phyloP scores from a whole-genome alignment of 164 flowering plant species.

The Cinnamomum chago region DNA sequence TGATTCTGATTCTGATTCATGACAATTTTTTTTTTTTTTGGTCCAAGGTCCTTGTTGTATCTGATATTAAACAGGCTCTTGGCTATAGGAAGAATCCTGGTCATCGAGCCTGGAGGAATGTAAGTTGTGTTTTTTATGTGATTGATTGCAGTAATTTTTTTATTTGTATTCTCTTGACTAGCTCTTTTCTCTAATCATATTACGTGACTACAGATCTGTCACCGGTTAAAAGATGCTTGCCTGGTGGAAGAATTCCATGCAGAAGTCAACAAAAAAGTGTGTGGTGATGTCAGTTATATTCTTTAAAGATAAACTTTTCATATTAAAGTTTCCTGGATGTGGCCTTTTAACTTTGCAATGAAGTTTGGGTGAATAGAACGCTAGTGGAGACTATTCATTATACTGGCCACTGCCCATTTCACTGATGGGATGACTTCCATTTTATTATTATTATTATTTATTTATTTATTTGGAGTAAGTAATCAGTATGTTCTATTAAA shows the following conservation, averaged over 20 bases:
- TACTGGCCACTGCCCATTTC: no score
- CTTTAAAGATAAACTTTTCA: neutral
- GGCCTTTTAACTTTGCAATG: neutral
- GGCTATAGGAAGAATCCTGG: slow-evolving; percentile 56
- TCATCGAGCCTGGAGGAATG: slow-evolving; percentile 83
- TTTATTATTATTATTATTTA: no score
- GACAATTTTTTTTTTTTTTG: slow-evolving; percentile 8
- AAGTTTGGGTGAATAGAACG: no score
- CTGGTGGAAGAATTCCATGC: slow-evolving; percentile 69
- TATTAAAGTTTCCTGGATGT: neutral
- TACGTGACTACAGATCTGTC: slow-evolving; percentile 43
- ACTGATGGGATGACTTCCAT: no score
- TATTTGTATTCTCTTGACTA: neutral
- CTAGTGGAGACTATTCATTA: no score
- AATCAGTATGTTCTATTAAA: no score
- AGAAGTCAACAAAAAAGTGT: slow-evolving; percentile 64
- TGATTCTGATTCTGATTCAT: slow-evolving; percentile 8
- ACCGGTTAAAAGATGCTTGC: slow-evolving; percentile 63
- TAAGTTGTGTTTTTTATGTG: slow-evolving; percentile 20
- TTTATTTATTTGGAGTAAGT: no score
- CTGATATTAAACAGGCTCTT: slow-evolving; percentile 73
- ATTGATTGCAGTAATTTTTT: slow-evolving; percentile 2
- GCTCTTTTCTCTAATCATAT: slow-evolving; percentile 6
- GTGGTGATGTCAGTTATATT: neutral
- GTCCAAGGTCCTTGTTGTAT: slow-evolving; percentile 71